Evolutionary conservation across 441 rosid genomes (phyloP).

Genomic region (Lepidium campestre): DNA sequence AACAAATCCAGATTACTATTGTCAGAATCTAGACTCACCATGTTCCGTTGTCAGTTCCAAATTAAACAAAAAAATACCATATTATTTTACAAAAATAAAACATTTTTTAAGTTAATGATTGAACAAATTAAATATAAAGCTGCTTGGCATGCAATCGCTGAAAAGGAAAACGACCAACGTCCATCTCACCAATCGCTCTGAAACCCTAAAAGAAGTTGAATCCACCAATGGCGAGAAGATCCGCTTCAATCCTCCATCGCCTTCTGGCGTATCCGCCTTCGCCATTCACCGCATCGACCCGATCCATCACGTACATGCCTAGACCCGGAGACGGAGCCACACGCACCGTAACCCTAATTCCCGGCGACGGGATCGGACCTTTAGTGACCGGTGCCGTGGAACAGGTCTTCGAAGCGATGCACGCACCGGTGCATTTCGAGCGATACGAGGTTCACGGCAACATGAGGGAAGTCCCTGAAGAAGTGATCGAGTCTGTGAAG

Average conservation of each 20-base stretch:
- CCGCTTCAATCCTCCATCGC: conserved; percentile 21
- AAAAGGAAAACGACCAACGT: not conserved
- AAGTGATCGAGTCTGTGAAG: conserved; percentile 78
- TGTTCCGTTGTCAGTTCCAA: conserved; percentile 50
- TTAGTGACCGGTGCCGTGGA: conserved; percentile 83
- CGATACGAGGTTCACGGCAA: conserved; percentile 70
- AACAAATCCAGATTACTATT: not conserved
- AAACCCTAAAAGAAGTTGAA: not conserved
- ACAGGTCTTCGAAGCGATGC: conserved; percentile 94
- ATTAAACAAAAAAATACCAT: not conserved
- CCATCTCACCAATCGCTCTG: not conserved
- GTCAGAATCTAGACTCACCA: conserved; percentile 34
- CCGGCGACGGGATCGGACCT: conserved; percentile 92
- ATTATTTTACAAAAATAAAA: not conserved
- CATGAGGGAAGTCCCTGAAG: conserved; percentile 73
- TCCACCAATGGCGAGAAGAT: conserved; percentile 31
- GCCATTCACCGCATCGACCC: conserved; percentile 27
- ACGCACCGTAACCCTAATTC: conserved; percentile 77
- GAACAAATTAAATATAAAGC: not conserved
- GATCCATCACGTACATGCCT: conserved; percentile 94
- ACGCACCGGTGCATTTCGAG: conserved; percentile 86
- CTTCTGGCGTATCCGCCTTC: conserved; percentile 14
- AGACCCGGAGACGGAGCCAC: conserved; percentile 90
- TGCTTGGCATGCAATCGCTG: conserved; percentile 6
- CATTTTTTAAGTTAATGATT: too few species aligned